A percentile compares a stretch with the other conserved stretches of the same genome.
Conservation (phyloP, 805 yeast genomes). For the Sugiyamaella mastotermitis region DNA sequence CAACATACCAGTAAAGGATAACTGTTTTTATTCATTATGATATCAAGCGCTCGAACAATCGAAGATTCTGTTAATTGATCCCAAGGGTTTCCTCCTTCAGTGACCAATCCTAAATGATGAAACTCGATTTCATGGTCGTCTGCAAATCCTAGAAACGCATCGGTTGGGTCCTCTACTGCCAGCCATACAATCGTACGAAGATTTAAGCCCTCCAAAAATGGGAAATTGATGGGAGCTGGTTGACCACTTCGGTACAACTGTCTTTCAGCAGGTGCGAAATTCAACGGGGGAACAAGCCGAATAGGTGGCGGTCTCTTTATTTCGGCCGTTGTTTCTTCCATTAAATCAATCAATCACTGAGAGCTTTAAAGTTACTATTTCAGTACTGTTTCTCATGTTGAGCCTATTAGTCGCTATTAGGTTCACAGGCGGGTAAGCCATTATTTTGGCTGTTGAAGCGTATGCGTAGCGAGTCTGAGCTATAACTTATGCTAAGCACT, state of each 20-base stretch:
- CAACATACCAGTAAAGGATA: conserved; percentile 90
- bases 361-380: no score
- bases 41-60: conserved; percentile 69
- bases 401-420: no score
- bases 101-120: conserved; percentile 76
- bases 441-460: no score
- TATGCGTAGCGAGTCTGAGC: no score
- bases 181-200: conserved; percentile 85
- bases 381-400: no score
- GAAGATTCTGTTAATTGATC: conserved; percentile 84
- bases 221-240: conserved; percentile 89
- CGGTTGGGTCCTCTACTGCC: conserved; percentile 93
- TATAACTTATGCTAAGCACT: no score
- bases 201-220: conserved; percentile 68
- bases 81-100: conserved; percentile 91
- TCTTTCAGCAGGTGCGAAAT: conserved; percentile 91
- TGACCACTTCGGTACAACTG: conserved; percentile 87
- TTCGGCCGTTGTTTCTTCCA: neutral
- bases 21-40: conserved; percentile 63
- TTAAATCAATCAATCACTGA: no score
- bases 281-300: conserved; percentile 74
- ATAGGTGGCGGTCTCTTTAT: conserved; percentile 18
- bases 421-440: no score
- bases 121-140: conserved; percentile 64
- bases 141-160: conserved; percentile 76